Evolutionary conservation across 495 filamentous ascomycete species (phyloP).

Genomic region (Penicillium mononematosum): DNA sequence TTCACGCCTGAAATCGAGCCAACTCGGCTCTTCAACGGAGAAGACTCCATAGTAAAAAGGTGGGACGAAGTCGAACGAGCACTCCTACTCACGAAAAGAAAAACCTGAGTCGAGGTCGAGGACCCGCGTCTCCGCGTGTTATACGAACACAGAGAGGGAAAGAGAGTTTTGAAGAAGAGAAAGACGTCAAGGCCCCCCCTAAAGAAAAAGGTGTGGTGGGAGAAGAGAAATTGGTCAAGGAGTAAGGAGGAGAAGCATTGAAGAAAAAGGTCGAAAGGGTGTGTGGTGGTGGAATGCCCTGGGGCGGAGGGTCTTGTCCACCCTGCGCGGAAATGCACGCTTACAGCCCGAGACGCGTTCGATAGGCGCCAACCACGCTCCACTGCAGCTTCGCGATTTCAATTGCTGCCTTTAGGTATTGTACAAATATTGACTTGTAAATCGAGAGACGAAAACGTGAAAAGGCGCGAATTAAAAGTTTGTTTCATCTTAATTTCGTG

Average conservation of each 20-base stretch:
- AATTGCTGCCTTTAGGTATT: slow-evolving; percentile 8
- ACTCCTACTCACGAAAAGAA: slow-evolving; percentile 13
- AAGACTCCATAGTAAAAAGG: slow-evolving; percentile 42
- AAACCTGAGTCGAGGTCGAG: slow-evolving; percentile 24
- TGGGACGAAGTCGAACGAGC: slow-evolving; percentile 16
- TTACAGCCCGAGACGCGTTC: slow-evolving; percentile 52
- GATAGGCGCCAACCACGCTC: slow-evolving; percentile 46
- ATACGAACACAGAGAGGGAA: slow-evolving; percentile 11
- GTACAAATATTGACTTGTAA: not conserved
- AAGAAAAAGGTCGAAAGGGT: slow-evolving; percentile 38
- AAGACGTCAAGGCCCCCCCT: slow-evolving; percentile 13
- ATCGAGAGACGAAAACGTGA: slow-evolving; percentile 6
- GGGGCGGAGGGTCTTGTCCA: slow-evolving; percentile 40
- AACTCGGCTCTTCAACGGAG: slow-evolving; percentile 37
- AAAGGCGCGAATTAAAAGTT: not conserved
- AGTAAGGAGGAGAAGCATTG: slow-evolving; percentile 30
- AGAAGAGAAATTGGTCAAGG: slow-evolving; percentile 24
- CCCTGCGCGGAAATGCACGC: slow-evolving; percentile 49
- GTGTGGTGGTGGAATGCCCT: slow-evolving; percentile 44
- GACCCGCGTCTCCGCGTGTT: slow-evolving; percentile 30
- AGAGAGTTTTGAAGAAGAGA: slow-evolving; percentile 4
- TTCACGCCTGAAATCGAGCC: slow-evolving; percentile 62
- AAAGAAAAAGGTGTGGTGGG: slow-evolving; percentile 17
- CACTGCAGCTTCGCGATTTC: slow-evolving; percentile 29
- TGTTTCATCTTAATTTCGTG: not conserved